A percentile compares a stretch with the other conserved stretches of the same genome.
Evolutionary conservation across 331 rosid genomes (phyloP).

Genomic region (Pyrus hybrid): DNA sequence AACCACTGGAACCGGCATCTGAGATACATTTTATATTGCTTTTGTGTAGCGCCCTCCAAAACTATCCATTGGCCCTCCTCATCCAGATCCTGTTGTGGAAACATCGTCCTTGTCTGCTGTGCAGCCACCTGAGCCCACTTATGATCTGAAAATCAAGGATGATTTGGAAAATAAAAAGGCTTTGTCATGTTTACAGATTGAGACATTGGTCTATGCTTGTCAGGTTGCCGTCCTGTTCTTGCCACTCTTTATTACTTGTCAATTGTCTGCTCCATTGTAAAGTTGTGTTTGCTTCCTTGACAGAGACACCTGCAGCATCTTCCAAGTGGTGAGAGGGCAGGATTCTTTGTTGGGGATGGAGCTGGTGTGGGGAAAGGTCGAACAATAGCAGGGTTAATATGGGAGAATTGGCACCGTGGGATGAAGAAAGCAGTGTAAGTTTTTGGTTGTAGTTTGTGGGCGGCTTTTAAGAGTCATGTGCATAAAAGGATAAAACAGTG

Average conservation of each 20-base stretch:
- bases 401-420: conserved; percentile 91
- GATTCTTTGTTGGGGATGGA: conserved; percentile 95
- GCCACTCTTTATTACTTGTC: conserved; percentile 13
- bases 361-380: conserved; percentile 99
- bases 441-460: conserved; percentile 22
- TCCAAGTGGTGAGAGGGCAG: conserved; percentile 66
- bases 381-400: conserved; percentile 86
- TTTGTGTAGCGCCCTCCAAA: conserved; percentile 85
- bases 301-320: conserved; percentile 95
- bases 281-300: conserved; percentile 32
- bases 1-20: conserved; percentile 17
- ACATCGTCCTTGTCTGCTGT: conserved; percentile 93
- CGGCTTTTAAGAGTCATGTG: not conserved
- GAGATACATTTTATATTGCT: conserved; percentile 17
- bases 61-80: conserved; percentile 80
- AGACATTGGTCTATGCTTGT: conserved; percentile 89
- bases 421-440: conserved; percentile 89
- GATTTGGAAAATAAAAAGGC: conserved; percentile 55
- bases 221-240: conserved; percentile 69
- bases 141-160: conserved; percentile 60
- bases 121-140: conserved; percentile 97
- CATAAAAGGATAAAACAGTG: not conserved
- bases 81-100: conserved; percentile 95
- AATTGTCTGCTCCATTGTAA: conserved; percentile 15
- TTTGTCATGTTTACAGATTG: conserved; percentile 94